phyloP scores from a whole-genome alignment of 2,329 filamentous ascomycete genomes.

The Xylaria multiplex region DNA sequence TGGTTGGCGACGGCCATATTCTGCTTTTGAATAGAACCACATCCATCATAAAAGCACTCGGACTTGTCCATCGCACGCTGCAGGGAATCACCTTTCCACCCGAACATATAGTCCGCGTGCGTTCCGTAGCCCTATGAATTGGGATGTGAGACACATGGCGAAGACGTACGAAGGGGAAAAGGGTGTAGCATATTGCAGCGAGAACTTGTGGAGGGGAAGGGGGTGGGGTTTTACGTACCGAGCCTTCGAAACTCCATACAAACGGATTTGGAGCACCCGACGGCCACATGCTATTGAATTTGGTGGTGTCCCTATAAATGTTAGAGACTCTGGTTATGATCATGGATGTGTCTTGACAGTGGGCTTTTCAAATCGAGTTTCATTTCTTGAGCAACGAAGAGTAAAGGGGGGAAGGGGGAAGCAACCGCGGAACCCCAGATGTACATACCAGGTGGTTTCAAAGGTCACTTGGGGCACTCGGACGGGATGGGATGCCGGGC shows the following conservation, averaged over 20 bases:
- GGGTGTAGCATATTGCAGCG: too few relatives aligned
- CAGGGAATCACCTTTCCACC: conserved; percentile 47
- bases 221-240: too few relatives aligned
- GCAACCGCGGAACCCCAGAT: background rate
- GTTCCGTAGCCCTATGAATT: conserved; percentile 40
- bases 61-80: conserved; percentile 50
- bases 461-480: conserved; percentile 50
- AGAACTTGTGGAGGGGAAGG: too few relatives aligned
- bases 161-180: too few relatives aligned
- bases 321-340: background rate
- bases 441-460: conserved; percentile 53
- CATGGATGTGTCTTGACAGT: background rate
- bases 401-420: background rate
- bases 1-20: conserved; percentile 40
- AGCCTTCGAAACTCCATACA: conserved; percentile 45
- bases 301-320: conserved; percentile 49
- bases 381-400: background rate
- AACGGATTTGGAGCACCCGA: conserved; percentile 46
- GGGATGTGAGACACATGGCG: too few relatives aligned
- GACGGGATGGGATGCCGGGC: conserved; percentile 44
- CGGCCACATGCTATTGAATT: conserved; percentile 52
- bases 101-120: conserved; percentile 53
- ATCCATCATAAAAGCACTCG: conserved; percentile 52
- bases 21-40: conserved; percentile 44
- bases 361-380: background rate